Evolutionary conservation across 768 basidiomycete genomes (phyloP), one percentile per base, ranked within the genome.

Genomic region (Crucibulum laeve): DNA sequence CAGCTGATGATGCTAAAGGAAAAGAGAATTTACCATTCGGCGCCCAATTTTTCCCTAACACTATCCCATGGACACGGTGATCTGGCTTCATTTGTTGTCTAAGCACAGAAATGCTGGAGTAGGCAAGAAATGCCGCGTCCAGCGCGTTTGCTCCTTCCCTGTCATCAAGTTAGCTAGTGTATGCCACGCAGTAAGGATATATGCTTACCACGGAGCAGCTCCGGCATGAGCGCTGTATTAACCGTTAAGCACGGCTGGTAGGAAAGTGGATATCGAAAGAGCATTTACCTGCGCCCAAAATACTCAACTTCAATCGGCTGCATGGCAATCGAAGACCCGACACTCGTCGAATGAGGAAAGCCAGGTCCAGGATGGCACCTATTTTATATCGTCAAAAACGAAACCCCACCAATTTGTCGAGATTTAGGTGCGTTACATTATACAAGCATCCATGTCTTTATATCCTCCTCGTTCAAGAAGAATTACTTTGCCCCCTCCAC

Each of bases 41-140:
- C 10, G 74, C 63, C 74, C 84, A 82, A 50, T 84, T 68, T 25
- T 74, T 74, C 24, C 87, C 87, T 50, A 79, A 67, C 24, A 93
- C 72, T 38, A 88, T 70, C 3, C 91, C 89, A 54, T 91, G 85
- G 5, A 92, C 70, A 18, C 91, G 82, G 50, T 84, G 76, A 36
- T 83, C 78, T 0, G 92, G 91, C 58, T 82, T 82, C 46, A 91
- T 80, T 65, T 95, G 92, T 60, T 95, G 92, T 10, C 92, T 77
- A 37, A 95, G 72, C 18, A 81, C 80, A 3, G 90, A 84, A 32
- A 95, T 73, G 37, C 77, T 73, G 5, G 82, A 80, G 59, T 94
- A 93, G 0, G 90, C 86, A 6, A 90, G 64, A 58, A 92, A 86
- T 1, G 91, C 91, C 0, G 92, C 92, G 55, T 94, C 92, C 34